Evolutionary conservation across 192 early-diverging fungal species (phyloP).

Genomic region (Podila verticillata): DNA sequence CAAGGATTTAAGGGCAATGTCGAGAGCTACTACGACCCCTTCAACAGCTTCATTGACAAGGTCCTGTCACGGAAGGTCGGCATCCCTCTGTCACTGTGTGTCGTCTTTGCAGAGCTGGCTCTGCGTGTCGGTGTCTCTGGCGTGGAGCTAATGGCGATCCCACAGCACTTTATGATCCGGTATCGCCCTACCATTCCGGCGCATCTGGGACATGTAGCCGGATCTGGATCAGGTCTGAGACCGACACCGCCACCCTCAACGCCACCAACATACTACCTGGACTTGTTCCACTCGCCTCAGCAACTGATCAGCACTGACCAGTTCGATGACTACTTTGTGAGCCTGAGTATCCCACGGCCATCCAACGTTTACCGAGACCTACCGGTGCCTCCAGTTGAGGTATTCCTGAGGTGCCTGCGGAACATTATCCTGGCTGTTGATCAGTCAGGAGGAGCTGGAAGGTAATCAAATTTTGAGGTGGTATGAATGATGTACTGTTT

Average conservation of each 20-base stretch:
- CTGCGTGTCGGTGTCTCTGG: slow-evolving; percentile 34
- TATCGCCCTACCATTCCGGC: slow-evolving; percentile 11
- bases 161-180: slow-evolving; percentile 52
- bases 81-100: slow-evolving; percentile 46
- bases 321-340: slow-evolving; percentile 31
- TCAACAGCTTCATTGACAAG: slow-evolving; percentile 52
- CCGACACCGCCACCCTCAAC: neutral
- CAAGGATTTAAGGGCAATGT: slow-evolving; percentile 51
- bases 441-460: slow-evolving; percentile 40
- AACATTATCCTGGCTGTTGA: slow-evolving; percentile 37
- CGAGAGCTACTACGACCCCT: slow-evolving; percentile 47
- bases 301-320: slow-evolving; percentile 21
- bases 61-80: slow-evolving; percentile 41
- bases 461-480: slow-evolving; percentile 6
- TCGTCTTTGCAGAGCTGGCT: slow-evolving; percentile 48
- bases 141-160: slow-evolving; percentile 46
- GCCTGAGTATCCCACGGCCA: slow-evolving; percentile 14
- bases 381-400: slow-evolving; percentile 32
- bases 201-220: no score
- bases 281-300: slow-evolving; percentile 38
- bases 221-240: no score
- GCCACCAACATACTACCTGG: slow-evolving; percentile 35
- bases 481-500: neutral
- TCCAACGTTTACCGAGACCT: slow-evolving; percentile 23
- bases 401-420: slow-evolving; percentile 28